Conservation (phyloP, 495 filamentous ascomycete species). For the Lophium mytilinum region DNA sequence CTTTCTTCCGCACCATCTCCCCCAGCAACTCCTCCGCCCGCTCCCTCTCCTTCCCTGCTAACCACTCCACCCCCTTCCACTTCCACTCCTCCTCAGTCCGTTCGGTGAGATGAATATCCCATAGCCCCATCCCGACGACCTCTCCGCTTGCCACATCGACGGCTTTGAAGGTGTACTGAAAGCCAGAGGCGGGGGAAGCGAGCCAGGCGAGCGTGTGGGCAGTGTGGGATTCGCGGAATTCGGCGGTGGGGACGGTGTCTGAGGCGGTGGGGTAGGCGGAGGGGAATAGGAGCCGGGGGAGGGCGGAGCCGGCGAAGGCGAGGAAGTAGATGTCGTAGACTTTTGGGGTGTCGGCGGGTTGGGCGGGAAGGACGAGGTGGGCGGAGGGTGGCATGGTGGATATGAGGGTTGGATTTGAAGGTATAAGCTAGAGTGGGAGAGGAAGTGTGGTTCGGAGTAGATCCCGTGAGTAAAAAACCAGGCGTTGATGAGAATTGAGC, state of each 20-base stretch:
- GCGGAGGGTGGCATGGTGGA: not conserved
- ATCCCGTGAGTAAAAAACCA: too few relatives aligned
- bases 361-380: constrained; percentile 34
- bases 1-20: constrained; percentile 21
- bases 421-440: too few relatives aligned
- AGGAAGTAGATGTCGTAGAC: constrained; percentile 39
- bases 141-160: constrained; percentile 30
- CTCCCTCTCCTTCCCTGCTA: constrained; percentile 29
- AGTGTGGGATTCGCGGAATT: constrained; percentile 17
- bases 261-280: constrained; percentile 24
- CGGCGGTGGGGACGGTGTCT: constrained; percentile 23
- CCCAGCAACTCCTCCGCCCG: constrained; percentile 25
- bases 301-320: constrained; percentile 31
- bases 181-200: constrained; percentile 26
- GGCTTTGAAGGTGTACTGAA: constrained; percentile 36
- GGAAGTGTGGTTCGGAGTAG: too few relatives aligned
- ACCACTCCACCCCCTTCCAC: constrained; percentile 25
- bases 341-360: constrained; percentile 35
- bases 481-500: too few relatives aligned
- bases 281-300: constrained; percentile 35
- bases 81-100: constrained; percentile 19
- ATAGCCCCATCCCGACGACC: constrained; percentile 31
- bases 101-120: constrained; percentile 25
- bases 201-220: constrained; percentile 27
- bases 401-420: too few relatives aligned